Percentiles rank a stretch among this genome's conserved stretches.
Evolutionary conservation across 768 basidiomycete species (phyloP).

Genomic region (Kwoniella pini): DNA sequence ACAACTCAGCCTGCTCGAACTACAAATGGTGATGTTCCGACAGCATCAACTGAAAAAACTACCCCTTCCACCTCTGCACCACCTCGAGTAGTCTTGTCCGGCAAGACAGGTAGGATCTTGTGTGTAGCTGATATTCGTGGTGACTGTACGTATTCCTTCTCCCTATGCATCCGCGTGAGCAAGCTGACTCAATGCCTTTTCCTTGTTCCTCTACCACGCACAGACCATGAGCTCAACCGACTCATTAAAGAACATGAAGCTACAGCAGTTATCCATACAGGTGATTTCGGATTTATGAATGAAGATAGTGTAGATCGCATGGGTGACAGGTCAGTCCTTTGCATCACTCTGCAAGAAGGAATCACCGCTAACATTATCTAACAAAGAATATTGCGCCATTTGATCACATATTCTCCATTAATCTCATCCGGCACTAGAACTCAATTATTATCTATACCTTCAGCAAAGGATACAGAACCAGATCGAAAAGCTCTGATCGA

Average conservation of each 20-base stretch:
- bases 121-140: constrained; percentile 79
- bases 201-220: neutral
- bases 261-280: constrained; percentile 91
- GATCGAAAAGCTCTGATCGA: constrained; percentile 66
- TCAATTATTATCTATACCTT: constrained; percentile 64
- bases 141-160: constrained; percentile 37
- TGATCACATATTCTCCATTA: constrained; percentile 93
- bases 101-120: constrained; percentile 64
- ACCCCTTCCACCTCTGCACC: constrained; percentile 29
- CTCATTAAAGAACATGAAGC: constrained; percentile 86
- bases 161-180: neutral
- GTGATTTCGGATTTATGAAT: constrained; percentile 99
- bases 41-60: constrained; percentile 39
- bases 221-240: constrained; percentile 81
- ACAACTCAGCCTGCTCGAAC: constrained; percentile 11
- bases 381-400: constrained; percentile 78
- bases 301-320: constrained; percentile 76
- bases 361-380: constrained; percentile 9
- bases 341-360: neutral
- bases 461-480: constrained; percentile 16
- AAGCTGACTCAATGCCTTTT: neutral
- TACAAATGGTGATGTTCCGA: constrained; percentile 41
- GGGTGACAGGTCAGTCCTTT: constrained; percentile 68
- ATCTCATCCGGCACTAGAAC: constrained; percentile 79
- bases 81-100: constrained; percentile 40